Base-by-base conservation (phyloP, 495 filamentous ascomycete genomes). In the Cercophora samala region DNA sequence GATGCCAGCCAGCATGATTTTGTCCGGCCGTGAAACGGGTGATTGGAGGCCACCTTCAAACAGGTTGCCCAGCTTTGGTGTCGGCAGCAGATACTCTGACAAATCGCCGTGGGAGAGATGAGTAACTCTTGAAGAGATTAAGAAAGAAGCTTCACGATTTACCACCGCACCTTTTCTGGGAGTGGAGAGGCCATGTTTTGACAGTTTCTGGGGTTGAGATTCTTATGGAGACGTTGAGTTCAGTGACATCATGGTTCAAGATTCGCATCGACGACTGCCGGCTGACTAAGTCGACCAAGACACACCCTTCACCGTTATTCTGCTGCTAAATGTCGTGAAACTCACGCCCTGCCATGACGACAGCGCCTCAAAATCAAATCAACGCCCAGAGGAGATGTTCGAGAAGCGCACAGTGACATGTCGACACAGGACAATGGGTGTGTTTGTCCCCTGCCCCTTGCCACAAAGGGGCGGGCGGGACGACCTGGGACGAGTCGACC, bases 381-480 rank as follows among this genome's bases (percentile, higher is more conserved):
- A 22, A 18, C 24, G n/a, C 23, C 24, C 17, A 25, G 26, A 18
- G 56, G 9, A 25, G 58, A n/a, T n/a, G n/a, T 23, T 60, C 17
- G 22, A 56, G 19, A 24, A 24, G 54, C 19, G 19, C n/a, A 56
- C 58, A 25, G 17, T 24, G 58, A 17, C 26, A 6, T 26, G 22
- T 25, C 58, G 26, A 29, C 23, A 60, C 58, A 18, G 29, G 26
- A 26, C 58, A 21, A 60, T 25, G 22, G 58, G 58, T 26, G 58
- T 26, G 22, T 26, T 60, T 25, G 58, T 26, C 58, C 23, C 58
- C 23, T 8, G 29, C 18, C 19, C 6, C 25, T 64, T 62, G 32
- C 54, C 66, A 67, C 69, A 70, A 66, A 19, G 64, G 15, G 46
- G 37, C 9, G 66, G 60, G 58, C n/a, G 58, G 53, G 15, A 32